Conservation (phyloP, 192 early-diverging fungal species). For the Umbelopsis isabellina region DNA sequence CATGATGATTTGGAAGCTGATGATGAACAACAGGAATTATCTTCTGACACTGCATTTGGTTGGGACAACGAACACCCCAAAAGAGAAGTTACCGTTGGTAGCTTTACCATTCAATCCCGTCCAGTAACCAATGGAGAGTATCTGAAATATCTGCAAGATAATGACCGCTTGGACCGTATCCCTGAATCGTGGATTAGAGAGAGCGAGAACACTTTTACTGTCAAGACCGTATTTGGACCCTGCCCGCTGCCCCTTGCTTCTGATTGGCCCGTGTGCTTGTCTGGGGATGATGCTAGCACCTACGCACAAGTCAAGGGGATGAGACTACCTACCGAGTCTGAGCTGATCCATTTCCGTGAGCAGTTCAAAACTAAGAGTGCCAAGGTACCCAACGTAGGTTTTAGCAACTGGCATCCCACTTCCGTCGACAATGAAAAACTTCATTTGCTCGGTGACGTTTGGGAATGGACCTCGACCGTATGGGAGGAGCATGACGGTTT, state of each 20-base stretch:
- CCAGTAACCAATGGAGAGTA: slow-evolving; percentile 86
- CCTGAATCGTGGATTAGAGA: slow-evolving; percentile 62
- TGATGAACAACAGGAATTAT: slow-evolving; percentile 42
- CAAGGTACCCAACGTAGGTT: slow-evolving; percentile 67
- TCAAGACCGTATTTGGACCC: slow-evolving; percentile 73
- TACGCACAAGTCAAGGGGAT: slow-evolving; percentile 66
- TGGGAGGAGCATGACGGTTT: slow-evolving; percentile 68
- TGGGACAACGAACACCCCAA: slow-evolving; percentile 91
- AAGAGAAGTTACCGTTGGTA: slow-evolving; percentile 30
- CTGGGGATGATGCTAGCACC: slow-evolving; percentile 65
- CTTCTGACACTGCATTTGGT: slow-evolving; percentile 60
- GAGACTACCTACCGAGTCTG: slow-evolving; percentile 78
- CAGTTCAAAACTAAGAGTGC: slow-evolving; percentile 39
- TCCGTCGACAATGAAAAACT: slow-evolving; percentile 35
- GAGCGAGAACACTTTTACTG: slow-evolving; percentile 22
- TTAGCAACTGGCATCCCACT: slow-evolving; percentile 68
- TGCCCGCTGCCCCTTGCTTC: slow-evolving; percentile 52
- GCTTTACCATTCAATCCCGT: slow-evolving; percentile 72
- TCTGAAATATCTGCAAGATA: slow-evolving; percentile 50
- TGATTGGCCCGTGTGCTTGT: slow-evolving; percentile 76
- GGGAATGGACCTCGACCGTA: slow-evolving; percentile 83
- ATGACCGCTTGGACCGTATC: slow-evolving; percentile 26
- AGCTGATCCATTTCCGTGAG: slow-evolving; percentile 55
- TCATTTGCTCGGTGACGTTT: slow-evolving; percentile 61
- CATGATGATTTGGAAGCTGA: slow-evolving; percentile 58